phyloP scores from a whole-genome alignment of 352 stramenopile species.

The Halophytophthora polymorphica region DNA sequence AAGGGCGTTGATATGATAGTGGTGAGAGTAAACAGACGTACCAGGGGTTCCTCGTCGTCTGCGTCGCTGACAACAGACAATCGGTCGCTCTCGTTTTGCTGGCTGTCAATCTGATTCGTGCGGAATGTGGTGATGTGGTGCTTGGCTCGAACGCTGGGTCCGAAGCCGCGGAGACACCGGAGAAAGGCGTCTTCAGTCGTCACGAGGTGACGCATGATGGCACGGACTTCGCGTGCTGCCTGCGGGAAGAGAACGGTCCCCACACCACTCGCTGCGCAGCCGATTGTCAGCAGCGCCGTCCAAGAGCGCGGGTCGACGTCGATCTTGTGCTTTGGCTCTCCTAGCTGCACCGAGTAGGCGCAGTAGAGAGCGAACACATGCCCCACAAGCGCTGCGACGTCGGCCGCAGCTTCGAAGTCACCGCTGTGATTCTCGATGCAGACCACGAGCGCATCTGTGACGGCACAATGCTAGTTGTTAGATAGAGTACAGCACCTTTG shows the following conservation, averaged over 20 bases:
- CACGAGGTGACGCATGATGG: slow-evolving; percentile 45
- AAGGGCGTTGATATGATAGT: no score
- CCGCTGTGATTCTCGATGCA: slow-evolving; percentile 28
- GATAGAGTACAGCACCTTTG: not conserved
- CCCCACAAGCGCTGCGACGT: slow-evolving; percentile 30
- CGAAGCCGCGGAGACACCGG: slow-evolving; percentile 52
- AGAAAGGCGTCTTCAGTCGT: slow-evolving; percentile 63
- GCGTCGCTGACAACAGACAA: slow-evolving; percentile 1
- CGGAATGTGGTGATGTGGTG: not conserved
- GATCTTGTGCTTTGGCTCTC: slow-evolving; percentile 61
- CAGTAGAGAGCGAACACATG: slow-evolving; percentile 62
- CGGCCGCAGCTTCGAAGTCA: slow-evolving; percentile 14
- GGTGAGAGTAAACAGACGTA: no score
- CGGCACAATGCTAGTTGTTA: not conserved
- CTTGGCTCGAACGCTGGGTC: slow-evolving; percentile 12
- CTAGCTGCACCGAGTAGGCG: slow-evolving; percentile 58
- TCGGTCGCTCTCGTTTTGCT: not conserved
- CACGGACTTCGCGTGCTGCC: slow-evolving; percentile 34
- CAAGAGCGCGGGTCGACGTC: slow-evolving; percentile 45
- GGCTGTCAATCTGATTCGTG: not conserved
- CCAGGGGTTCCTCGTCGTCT: slow-evolving; percentile 7
- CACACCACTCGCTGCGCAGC: slow-evolving; percentile 24
- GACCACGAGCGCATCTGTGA: slow-evolving; percentile 35
- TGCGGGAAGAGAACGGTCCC: slow-evolving; percentile 18
- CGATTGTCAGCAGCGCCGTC: slow-evolving; percentile 38